phyloP scores from a whole-genome alignment of 1,139 yeast species.

The Suhomyces anneliseae region DNA sequence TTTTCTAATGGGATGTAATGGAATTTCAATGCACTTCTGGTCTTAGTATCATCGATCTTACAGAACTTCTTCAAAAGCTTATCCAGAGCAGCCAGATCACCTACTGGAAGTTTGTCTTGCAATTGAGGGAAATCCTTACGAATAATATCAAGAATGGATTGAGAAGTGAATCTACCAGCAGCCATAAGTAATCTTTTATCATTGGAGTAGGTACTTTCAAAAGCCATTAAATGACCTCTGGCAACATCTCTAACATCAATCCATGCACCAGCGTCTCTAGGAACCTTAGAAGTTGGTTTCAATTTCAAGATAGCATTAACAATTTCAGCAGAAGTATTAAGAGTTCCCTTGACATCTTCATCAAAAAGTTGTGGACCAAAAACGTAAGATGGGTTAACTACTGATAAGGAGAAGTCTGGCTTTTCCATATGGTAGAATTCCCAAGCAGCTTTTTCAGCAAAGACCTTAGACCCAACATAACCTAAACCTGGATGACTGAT shows the following conservation, averaged over 20 bases:
- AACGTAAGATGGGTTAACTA: conserved; percentile 34
- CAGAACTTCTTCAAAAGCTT: conserved; percentile 10
- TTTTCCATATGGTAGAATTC: conserved; percentile 24
- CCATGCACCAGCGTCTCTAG: conserved; percentile 15
- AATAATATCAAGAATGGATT: conserved; percentile 18
- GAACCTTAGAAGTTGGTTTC: conserved; percentile 14
- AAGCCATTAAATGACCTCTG: conserved; percentile 15
- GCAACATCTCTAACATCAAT: conserved; percentile 19
- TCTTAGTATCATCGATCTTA: conserved; percentile 20
- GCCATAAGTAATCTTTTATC: conserved; percentile 16
- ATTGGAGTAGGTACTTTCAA: conserved; percentile 11
- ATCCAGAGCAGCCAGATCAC: conserved; percentile 23
- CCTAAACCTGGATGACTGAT: conserved; percentile 10
- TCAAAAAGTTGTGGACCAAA: conserved; percentile 43
- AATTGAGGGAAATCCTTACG: conserved; percentile 27
- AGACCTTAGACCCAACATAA: conserved; percentile 35
- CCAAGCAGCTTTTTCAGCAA: conserved; percentile 34
- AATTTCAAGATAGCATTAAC: conserved; percentile 24
- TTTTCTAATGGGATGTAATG: conserved; percentile 36
- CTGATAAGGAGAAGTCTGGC: conserved; percentile 21
- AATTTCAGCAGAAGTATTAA: conserved; percentile 38
- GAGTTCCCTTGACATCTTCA: conserved; percentile 20
- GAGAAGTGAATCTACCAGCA: conserved; percentile 20
- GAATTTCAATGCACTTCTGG: conserved; percentile 36
- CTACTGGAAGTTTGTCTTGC: conserved; percentile 26